Conservation (phyloP, 1,284 basidiomycete genomes). For the Cryptococcus sp. region DNA sequence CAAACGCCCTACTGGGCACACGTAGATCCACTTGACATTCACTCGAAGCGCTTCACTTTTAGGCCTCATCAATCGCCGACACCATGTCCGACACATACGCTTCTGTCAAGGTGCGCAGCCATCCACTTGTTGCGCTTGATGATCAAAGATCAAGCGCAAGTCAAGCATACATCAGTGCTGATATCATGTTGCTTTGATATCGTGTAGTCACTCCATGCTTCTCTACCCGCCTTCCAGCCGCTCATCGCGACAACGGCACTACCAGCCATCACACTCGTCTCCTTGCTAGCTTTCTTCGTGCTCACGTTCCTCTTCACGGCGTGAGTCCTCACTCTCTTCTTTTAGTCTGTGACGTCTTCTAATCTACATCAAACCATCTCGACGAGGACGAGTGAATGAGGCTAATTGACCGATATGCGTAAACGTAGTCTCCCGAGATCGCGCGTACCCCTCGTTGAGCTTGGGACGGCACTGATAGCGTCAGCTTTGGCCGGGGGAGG, state of each 20-base stretch:
- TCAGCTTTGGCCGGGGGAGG: conserved; percentile 80
- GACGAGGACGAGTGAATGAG: too few relatives aligned
- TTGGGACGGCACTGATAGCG: conserved; percentile 67
- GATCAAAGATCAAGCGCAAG: too few relatives aligned
- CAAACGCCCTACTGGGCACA: too few relatives aligned
- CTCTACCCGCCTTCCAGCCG: conserved; percentile 67
- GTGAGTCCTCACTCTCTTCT: conserved; percentile 55
- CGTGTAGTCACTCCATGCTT: conserved; percentile 59
- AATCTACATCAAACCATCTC: too few relatives aligned
- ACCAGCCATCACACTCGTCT: conserved; percentile 71
- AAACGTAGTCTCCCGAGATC: conserved; percentile 36
- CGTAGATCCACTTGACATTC: too few relatives aligned
- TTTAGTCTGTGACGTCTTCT: too few relatives aligned
- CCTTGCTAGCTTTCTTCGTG: conserved; percentile 70
- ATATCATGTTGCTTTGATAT: not conserved
- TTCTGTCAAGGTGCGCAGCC: conserved; percentile 27
- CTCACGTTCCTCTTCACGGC: conserved; percentile 87
- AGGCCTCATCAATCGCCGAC: not conserved
- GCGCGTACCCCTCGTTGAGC: conserved; percentile 63
- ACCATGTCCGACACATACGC: conserved; percentile 28
- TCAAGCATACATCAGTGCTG: too few relatives aligned
- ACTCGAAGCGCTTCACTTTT: too few relatives aligned
- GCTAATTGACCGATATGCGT: not conserved
- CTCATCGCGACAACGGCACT: conserved; percentile 65
- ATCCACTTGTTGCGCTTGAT: too few relatives aligned